These are phyloP conservation scores for Sorghum bicolor DNA, from an alignment of 176 grass and related monocot species.

Conservation along the genomic window Sorghum_bicolor_NCBIv3 NC_012875.2:52762501-52763000, in stretches of 20 bases:
- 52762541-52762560: slow-evolving; percentile 18
- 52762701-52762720: slow-evolving; percentile 67
- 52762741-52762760: slow-evolving; percentile 41
- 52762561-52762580: slow-evolving; percentile 22
- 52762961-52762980: neutral
- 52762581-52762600: slow-evolving; percentile 55
- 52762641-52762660: slow-evolving; percentile 46
- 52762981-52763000: too few relatives aligned
- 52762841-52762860: slow-evolving; percentile 29
- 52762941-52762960: neutral
- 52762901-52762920: neutral
- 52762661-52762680: slow-evolving; percentile 40
- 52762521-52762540: neutral
- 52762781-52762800: slow-evolving; percentile 32
- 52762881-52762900: neutral
- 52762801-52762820: slow-evolving; percentile 44
- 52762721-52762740: slow-evolving; percentile 47
- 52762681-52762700: slow-evolving; percentile 55
- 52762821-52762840: slow-evolving; percentile 40
- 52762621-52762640: slow-evolving; percentile 51
- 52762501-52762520: neutral
- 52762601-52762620: slow-evolving; percentile 54
- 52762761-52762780: slow-evolving; percentile 43
- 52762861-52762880: slow-evolving; percentile 23
- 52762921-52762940: neutral